A percentile compares a stretch with the other conserved stretches of the same genome.
Conservation (phyloP, 2,329 filamentous ascomycete species). For the Paracorniculantispora psalliotae region DNA sequence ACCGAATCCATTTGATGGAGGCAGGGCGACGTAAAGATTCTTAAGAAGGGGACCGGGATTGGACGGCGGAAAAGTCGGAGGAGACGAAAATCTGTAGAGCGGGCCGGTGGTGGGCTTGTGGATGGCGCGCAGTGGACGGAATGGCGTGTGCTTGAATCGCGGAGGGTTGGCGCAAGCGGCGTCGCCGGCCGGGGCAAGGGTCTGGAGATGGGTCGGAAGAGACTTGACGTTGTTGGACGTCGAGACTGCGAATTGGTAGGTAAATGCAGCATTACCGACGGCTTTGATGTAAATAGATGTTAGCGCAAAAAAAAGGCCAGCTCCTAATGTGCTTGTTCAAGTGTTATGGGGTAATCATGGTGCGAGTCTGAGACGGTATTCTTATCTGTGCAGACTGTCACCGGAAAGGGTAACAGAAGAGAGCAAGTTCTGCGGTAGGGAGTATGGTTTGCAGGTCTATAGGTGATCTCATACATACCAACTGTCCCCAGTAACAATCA, state of each 20-base stretch:
- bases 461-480: too few relatives aligned
- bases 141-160: neutral
- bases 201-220: neutral
- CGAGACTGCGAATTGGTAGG: neutral
- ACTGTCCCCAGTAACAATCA: too few relatives aligned
- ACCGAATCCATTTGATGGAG: constrained; percentile 10
- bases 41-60: neutral
- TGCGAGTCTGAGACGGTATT: too few relatives aligned
- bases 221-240: neutral
- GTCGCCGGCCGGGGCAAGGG: neutral
- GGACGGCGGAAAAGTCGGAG: neutral
- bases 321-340: too few relatives aligned
- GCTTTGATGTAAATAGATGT: too few relatives aligned
- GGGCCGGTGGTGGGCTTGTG: neutral
- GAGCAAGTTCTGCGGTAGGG: too few relatives aligned
- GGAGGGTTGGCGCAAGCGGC: neutral
- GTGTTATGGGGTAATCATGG: too few relatives aligned
- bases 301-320: too few relatives aligned
- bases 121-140: neutral
- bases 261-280: neutral
- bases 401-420: too few relatives aligned
- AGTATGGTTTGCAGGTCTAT: too few relatives aligned
- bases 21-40: neutral
- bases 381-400: too few relatives aligned
- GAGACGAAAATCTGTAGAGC: neutral